phyloP scores from a whole-genome alignment of 2,329 filamentous ascomycete species.

The Fusarium piperis region DNA sequence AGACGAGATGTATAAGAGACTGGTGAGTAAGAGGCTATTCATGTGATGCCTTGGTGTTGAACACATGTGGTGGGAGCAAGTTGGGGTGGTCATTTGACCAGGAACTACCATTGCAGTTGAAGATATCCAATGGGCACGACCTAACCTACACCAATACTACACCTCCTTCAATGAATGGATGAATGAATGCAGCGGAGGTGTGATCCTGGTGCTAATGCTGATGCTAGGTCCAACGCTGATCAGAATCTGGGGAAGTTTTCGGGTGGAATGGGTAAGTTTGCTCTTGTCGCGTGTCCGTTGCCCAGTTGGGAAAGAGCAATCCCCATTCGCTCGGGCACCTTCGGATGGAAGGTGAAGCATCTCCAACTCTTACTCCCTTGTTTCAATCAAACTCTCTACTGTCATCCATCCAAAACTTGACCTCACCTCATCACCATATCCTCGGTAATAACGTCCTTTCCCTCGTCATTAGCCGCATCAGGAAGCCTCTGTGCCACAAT shows the following conservation, averaged over 20 bases:
- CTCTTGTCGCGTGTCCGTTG: neutral
- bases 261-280: slow-evolving; percentile 10
- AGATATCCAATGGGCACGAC: neutral
- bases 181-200: neutral
- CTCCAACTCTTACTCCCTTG: slow-evolving; percentile 3
- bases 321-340: slow-evolving; percentile 20
- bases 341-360: slow-evolving; percentile 29
- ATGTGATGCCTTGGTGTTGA: neutral
- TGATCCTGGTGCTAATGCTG: neutral
- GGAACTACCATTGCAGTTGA: neutral
- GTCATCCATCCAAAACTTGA: neutral
- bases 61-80: neutral
- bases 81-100: neutral
- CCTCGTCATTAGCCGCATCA: slow-evolving; percentile 21
- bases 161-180: neutral
- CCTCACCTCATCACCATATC: neutral
- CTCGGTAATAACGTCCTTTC: slow-evolving; percentile 14
- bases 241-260: slow-evolving; percentile 31
- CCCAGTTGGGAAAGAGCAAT: slow-evolving; percentile 11
- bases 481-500: slow-evolving; percentile 20
- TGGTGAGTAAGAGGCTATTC: neutral
- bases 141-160: neutral
- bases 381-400: neutral
- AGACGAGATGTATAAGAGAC: neutral
- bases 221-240: neutral